A percentile compares a stretch with the other conserved stretches of the same genome.
phyloP scores from a whole-genome alignment of 2,329 filamentous ascomycete species.

The Sclerotinia spermophila region DNA sequence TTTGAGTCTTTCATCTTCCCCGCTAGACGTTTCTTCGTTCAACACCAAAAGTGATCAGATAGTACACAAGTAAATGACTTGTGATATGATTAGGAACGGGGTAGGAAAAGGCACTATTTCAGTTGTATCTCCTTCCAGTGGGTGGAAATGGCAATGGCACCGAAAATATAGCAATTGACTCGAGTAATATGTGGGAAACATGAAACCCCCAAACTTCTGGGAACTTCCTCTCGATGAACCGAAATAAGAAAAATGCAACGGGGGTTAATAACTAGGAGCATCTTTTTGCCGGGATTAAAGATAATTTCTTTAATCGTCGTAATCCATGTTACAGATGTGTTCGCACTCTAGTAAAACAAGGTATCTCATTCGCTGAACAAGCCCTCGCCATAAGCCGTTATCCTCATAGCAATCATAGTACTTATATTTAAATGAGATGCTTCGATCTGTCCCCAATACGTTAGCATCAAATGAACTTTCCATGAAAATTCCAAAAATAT shows the following conservation, averaged over 20 bases:
- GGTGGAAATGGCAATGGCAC: not conserved
- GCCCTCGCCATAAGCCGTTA: slow-evolving; percentile 15
- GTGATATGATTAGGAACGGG: accelerated
- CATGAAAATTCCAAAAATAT: slow-evolving; percentile 31
- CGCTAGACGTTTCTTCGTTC: not conserved
- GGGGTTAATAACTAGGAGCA: not conserved
- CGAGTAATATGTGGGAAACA: not conserved
- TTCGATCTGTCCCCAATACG: slow-evolving; percentile 50
- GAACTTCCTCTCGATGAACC: not conserved
- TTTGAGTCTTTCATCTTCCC: not conserved
- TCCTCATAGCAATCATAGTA: slow-evolving; percentile 10
- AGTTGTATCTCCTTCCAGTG: not conserved
- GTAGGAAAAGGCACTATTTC: not conserved
- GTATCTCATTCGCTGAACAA: slow-evolving; percentile 22
- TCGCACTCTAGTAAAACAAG: slow-evolving; percentile 34
- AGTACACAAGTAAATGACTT: not conserved
- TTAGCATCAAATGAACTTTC: slow-evolving; percentile 23
- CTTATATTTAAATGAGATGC: slow-evolving; percentile 58
- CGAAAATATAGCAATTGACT: not conserved
- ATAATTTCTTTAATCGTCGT: not conserved
- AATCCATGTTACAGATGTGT: slow-evolving; percentile 31
- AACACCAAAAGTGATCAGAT: not conserved
- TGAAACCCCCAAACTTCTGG: not conserved
- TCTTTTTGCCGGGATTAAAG: not conserved
- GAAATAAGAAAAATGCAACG: not conserved